A percentile compares a stretch with the other conserved stretches of the same genome.
These are phyloP conservation scores for Cordyceps tenuipes DNA, from an alignment of 2,329 filamentous ascomycete genomes.

Conservation along the genomic window DNA sequence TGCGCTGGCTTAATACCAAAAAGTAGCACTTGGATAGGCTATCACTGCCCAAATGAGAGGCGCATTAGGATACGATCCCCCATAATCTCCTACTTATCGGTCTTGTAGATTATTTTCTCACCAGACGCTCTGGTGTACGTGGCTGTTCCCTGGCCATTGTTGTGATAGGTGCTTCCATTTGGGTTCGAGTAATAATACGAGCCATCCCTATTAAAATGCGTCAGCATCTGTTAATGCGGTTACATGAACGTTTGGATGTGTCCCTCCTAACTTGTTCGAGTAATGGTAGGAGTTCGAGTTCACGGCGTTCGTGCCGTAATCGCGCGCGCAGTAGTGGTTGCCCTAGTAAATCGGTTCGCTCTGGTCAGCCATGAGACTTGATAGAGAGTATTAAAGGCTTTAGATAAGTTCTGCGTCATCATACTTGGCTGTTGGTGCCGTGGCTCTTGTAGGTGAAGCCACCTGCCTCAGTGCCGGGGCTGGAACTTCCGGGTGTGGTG, in stretches of 20 bases:
- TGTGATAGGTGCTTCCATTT: slow-evolving; percentile 61
- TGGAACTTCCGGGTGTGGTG: too few relatives aligned
- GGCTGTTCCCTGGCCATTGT: slow-evolving; percentile 47
- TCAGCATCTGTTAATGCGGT: neutral
- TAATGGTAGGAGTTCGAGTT: slow-evolving; percentile 60
- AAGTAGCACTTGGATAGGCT: too few relatives aligned
- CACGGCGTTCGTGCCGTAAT: slow-evolving; percentile 48
- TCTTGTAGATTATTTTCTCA: too few relatives aligned
- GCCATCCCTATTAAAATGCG: slow-evolving; percentile 37
- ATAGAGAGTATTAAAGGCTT: neutral
- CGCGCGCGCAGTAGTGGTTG: slow-evolving; percentile 59
- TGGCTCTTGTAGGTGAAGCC: slow-evolving; percentile 37
- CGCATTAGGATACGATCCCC: neutral
- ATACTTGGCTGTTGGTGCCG: slow-evolving; percentile 57
- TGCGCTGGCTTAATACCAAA: too few relatives aligned
- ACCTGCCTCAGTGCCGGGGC: slow-evolving; percentile 7
- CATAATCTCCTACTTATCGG: neutral
- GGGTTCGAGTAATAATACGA: slow-evolving; percentile 69
- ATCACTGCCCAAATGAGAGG: too few relatives aligned
- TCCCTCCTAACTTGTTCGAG: slow-evolving; percentile 46
- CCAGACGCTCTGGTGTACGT: slow-evolving; percentile 50
- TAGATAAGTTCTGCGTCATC: slow-evolving; percentile 15
- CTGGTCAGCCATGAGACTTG: neutral
- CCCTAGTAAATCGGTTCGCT: slow-evolving; percentile 35
- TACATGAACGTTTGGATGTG: neutral